Conservation (phyloP, 1,139 yeast species). For the Yamadazyma siamensis region DNA sequence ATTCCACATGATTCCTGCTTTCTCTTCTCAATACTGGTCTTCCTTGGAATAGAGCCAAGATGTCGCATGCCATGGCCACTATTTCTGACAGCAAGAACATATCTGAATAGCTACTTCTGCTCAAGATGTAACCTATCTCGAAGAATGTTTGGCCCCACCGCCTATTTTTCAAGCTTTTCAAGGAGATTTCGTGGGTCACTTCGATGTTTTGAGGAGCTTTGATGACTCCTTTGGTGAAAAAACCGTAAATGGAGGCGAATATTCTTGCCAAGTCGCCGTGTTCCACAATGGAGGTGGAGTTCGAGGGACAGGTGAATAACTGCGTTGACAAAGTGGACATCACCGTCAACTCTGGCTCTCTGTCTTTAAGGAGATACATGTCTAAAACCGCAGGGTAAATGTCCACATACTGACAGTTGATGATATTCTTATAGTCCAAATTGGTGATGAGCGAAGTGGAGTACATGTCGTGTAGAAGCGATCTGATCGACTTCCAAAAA, state of each 20-base stretch:
- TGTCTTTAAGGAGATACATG: constrained; percentile 63
- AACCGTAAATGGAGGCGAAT: constrained; percentile 63
- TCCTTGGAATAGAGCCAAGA: constrained; percentile 73
- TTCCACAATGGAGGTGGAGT: constrained; percentile 63
- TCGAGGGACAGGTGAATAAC: constrained; percentile 78
- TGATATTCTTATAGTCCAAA: constrained; percentile 51
- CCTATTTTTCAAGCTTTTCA: constrained; percentile 63
- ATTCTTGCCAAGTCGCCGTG: constrained; percentile 72
- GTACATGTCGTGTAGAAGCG: constrained; percentile 62
- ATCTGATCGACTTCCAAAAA: constrained; percentile 67
- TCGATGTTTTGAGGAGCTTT: constrained; percentile 45
- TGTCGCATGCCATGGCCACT: constrained; percentile 57
- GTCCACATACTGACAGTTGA: constrained; percentile 80
- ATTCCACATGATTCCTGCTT: constrained; percentile 81
- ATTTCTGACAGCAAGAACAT: constrained; percentile 30
- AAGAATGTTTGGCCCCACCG: constrained; percentile 83
- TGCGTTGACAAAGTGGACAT: constrained; percentile 80
- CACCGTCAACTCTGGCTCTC: constrained; percentile 81
- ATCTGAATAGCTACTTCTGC: constrained; percentile 59
- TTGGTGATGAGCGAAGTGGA: constrained; percentile 70
- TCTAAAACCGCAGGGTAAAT: constrained; percentile 79
- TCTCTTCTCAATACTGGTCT: constrained; percentile 74
- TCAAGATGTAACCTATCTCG: constrained; percentile 76
- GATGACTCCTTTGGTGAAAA: constrained; percentile 57
- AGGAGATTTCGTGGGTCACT: constrained; percentile 38